A percentile compares a stretch with the other conserved stretches of the same genome.
These are phyloP conservation scores for Globisporangium camurandrum DNA, from an alignment of 352 stramenopile species.

Conservation along the genomic window DNA sequence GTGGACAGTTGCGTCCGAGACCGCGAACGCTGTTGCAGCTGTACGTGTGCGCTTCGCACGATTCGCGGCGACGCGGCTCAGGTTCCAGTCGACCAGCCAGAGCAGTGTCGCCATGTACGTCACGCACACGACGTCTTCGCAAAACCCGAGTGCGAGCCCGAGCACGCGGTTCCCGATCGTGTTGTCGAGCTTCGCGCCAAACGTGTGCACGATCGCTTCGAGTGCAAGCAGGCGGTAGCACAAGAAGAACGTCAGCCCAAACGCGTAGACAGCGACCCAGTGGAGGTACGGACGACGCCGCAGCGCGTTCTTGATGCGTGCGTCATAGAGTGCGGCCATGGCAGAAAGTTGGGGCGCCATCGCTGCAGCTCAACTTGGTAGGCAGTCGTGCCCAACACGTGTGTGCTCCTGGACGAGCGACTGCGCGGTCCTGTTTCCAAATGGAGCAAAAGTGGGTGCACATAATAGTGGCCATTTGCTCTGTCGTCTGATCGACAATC, in stretches of 20 bases:
- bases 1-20: not conserved
- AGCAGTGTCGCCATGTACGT: conserved; percentile 18
- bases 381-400: too few species aligned
- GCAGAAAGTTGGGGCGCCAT: too few species aligned
- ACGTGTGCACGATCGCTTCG: conserved; percentile 17
- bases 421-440: too few species aligned
- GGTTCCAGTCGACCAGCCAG: conserved; percentile 13
- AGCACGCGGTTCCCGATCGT: conserved; percentile 11
- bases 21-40: too few species aligned
- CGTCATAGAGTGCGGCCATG: too few species aligned
- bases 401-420: too few species aligned
- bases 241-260: conserved; percentile 18
- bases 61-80: not conserved
- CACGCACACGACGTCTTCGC: conserved; percentile 24
- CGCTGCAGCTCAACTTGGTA: too few species aligned
- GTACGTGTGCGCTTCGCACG: not conserved
- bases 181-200: conserved; percentile 11
- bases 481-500: too few species aligned
- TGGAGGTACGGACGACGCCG: conserved; percentile 1
- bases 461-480: too few species aligned
- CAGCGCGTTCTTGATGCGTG: not conserved
- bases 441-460: too few species aligned
- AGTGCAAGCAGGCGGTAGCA: conserved; percentile 12
- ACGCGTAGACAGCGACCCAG: conserved; percentile 16
- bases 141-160: conserved; percentile 11